Base-by-base conservation (phyloP, 805 yeast species). In the Groenewaldozyma salmanticensis region DNA sequence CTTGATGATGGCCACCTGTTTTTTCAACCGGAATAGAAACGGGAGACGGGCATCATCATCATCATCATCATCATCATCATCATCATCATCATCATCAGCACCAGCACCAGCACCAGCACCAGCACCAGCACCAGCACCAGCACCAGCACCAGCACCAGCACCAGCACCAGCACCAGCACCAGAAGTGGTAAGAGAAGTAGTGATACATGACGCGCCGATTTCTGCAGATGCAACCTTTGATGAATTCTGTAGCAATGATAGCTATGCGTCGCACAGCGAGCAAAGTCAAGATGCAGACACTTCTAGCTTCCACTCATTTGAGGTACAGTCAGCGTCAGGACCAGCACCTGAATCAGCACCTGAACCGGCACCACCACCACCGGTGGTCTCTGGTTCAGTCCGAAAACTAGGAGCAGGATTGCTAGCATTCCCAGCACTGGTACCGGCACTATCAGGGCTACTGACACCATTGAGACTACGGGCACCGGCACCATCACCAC, bases 191-290 rank as follows among this genome's bases (percentile, higher is more conserved):
- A 32, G 36, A 31, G 46, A 35, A 29, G 36, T 33, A 27, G 37
- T 7, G 37, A 37, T 37, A 7, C 50, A 40, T n/a, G 20, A 27
- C 43, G 31, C 46, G 5, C 16, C 21, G 44, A 21, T 49, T 19
- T 16, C 39, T 47, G 31, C 46, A 37, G 31, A 45, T 22, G 19
- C 48, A 32, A 21, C 37, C 47, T 17, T 43, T 29, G 17, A 38
- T 21, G 27, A 42, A 13, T 20, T 34, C 31, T 31, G 49, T n/a
- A 19, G 39, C 41, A 27, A 40, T 16, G 5, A 37, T n/a, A n/a
- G n/a, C n/a, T n/a, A n/a, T n/a, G n/a, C n/a, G n/a, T n/a, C n/a
- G n/a, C n/a, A n/a, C n/a, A n/a, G n/a, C n/a, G n/a, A n/a, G n/a
- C n/a, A n/a, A n/a, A n/a, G n/a, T n/a, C n/a, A 35, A 29, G 44